Base-by-base conservation (phyloP, 2,329 filamentous ascomycete species). In the Aspergillus viridinutans region DNA sequence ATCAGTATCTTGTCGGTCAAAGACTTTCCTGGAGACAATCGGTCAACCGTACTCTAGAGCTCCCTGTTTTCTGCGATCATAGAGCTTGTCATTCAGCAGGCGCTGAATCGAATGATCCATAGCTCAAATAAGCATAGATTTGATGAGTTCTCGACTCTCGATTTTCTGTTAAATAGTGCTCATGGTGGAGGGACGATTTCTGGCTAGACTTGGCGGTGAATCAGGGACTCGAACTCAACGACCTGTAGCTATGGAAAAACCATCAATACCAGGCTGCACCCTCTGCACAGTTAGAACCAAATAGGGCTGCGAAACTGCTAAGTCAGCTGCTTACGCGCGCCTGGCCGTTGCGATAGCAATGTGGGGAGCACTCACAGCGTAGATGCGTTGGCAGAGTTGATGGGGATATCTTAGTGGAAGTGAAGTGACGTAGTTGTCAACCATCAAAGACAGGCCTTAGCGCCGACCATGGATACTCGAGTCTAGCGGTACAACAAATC, bases 21-120 rank as follows among this genome's bases (percentile, higher is more conserved):
- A 38, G 21, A n/a, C 17, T 29, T 25, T 28, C n/a, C 25, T 49
- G 52, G 23, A 40, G 14, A 42, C 49, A 26, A 42, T 50, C 43
- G 40, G 57, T 51, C 58, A 52, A 51, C 80, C 89, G 69, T 86
- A 96, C 92, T 99, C 94, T 57, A 99, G 85, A 67, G 95, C 94
- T 63, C 94, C 94, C 70, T 92, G 88, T 77, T 99, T 99, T 72
- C 95, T 86, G 81, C 95, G 96, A 73, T 99, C 94, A 75, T 99
- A 99, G 72, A 97, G 88, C 84, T 97, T 99, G 79, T 99, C 94
- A 73, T 95, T 96, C 72, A 99, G 82, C 65, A 92, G 84, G 67
- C 93, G 90, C 76, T 95, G 91, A 72, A 97, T 90, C 72, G 87
- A 88, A 70, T 85, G 81, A 80, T 97, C 93, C 92, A 97, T 97